Base-by-base conservation (phyloP, 2,329 filamentous ascomycete species). In the Conoideocrella luteorostrata region DNA sequence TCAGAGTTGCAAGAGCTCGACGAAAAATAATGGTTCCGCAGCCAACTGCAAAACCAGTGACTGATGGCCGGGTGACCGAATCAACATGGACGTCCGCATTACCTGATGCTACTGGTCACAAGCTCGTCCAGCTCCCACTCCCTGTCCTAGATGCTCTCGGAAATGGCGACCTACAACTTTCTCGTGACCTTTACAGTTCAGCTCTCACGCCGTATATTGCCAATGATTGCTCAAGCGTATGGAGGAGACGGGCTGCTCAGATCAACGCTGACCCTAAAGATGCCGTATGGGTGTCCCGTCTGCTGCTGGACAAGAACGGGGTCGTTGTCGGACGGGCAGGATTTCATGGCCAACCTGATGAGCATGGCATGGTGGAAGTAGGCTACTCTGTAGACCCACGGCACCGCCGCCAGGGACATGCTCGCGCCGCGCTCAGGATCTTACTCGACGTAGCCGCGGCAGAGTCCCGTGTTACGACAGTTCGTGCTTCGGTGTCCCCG, bases 291-390 rank as follows among this genome's bases (percentile, higher is more conserved):
- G 38, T 40, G 9, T 29, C 38, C 4, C 38, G 38, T 30, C 17
- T 40, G 10, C 15, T 40, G 5, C 7, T 40, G 5, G 15, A 18
- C 21, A 9, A n/a, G 3, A 20, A 17, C n/a, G 24, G 38, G 13
- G 13, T 15, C 5, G 38, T 30, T 18, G 38, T 40, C n/a, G 24
- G 38, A 29, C 38, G 38, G 7, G 38, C 38, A n/a, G 38, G 38
- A 11, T 40, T 40, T 40, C 38, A 29, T 15, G 36, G 36, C 7
- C 12, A 15, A n/a, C 36, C 21, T 38, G 36, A 38, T 23, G 22
- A 9, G 20, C 10, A 38, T 7, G 36, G 36, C 7, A 38, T 38
- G 36, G 36, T 38, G 4, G 36, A 38, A 26, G 36, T 38, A n/a
- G 36, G 36, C 20, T 38, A 38, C 22, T 38, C 36, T 7, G 17